Percentiles rank a stretch among this genome's conserved stretches.
Conservation (phyloP, 1,139 yeast species). For the Lodderomyces jiufengensis region DNA sequence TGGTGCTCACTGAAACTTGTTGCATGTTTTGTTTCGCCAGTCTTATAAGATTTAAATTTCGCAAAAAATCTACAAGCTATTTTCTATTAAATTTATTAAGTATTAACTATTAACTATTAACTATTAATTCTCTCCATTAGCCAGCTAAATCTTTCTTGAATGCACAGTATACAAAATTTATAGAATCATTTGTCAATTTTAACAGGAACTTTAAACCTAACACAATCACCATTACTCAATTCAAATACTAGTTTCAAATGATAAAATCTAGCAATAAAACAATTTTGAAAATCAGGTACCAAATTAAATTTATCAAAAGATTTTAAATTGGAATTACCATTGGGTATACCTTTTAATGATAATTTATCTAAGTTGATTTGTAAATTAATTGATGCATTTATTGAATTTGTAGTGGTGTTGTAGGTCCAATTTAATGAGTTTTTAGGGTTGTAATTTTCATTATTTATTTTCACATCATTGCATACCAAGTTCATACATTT, state of each 20-base stretch:
- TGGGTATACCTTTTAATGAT: constrained; percentile 11
- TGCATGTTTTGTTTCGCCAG: too few relatives aligned
- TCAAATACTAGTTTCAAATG: constrained; percentile 28
- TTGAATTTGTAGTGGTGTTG: constrained; percentile 1
- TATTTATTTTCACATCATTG: constrained; percentile 14
- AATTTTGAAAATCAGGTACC: constrained; percentile 40
- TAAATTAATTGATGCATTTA: constrained; percentile 10
- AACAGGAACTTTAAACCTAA: constrained; percentile 33
- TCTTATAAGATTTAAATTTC: too few relatives aligned
- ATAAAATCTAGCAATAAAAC: constrained; percentile 34
- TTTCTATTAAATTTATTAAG: too few relatives aligned
- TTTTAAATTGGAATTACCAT: constrained; percentile 1
- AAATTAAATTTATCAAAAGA: constrained; percentile 23
- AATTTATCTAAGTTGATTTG: constrained; percentile 12
- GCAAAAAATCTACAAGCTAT: too few relatives aligned
- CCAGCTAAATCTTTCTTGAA: too few relatives aligned
- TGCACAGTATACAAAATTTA: too few relatives aligned
- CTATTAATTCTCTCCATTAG: too few relatives aligned
- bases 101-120: too few relatives aligned
- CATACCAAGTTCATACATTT: constrained; percentile 26
- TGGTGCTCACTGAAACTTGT: constrained; percentile 31
- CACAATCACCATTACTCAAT: constrained; percentile 26
- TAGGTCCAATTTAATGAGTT: constrained; percentile 7
- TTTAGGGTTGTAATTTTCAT: constrained; percentile 6
- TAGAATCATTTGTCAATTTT: constrained; percentile 17